Base-by-base conservation (phyloP, 192 early-diverging fungal species). In the Spizellomyces punctatus region DNA sequence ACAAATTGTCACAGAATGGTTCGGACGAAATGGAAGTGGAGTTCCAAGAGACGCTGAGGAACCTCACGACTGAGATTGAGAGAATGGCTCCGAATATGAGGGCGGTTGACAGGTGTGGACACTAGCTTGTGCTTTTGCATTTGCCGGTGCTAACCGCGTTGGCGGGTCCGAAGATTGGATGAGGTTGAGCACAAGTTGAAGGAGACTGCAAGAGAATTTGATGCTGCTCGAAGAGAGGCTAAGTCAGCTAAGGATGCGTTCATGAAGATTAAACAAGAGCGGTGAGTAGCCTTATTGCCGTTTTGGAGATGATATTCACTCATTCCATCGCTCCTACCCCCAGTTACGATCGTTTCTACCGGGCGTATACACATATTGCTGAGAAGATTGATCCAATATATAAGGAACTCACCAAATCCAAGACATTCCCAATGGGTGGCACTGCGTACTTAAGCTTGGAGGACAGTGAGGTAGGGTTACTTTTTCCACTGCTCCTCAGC, bases 351-450 rank as follows among this genome's bases (percentile, higher is more conserved):
- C 67, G 69, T 12, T 99, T 99, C 71, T 82, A 90, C 68, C 82
- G 82, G 41, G 94, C 95, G 48, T 99, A 90, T 83, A 85, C 80
- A 63, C 95, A 99, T 71, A 90, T 99, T 66, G 85, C 91, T 21
- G 91, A 91, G 47, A 89, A 89, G 19, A 99, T 99, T 83, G 95
- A 98, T 80, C 85, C 85, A 59, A 90, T 98, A 21, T 99, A 99
- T 83, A 98, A 98, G 77, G 93, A 96, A 44, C 82, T 99, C 36
- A 99, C 98, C 7, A 88, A 84, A 67, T 94, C 90, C 44, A 78
- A 85, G 27, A 86, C 88, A 19, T 96, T 98, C 77, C 93, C 96
- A 6, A 74, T 93, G 63, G 98, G 98, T 8, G 98, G 98, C 16
- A 95, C 92, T 0, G 98, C 98, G 0, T 97, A 98, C 61, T 76